phyloP scores from a whole-genome alignment of 2,329 filamentous ascomycete genomes.

The Fusarium papillatum region DNA sequence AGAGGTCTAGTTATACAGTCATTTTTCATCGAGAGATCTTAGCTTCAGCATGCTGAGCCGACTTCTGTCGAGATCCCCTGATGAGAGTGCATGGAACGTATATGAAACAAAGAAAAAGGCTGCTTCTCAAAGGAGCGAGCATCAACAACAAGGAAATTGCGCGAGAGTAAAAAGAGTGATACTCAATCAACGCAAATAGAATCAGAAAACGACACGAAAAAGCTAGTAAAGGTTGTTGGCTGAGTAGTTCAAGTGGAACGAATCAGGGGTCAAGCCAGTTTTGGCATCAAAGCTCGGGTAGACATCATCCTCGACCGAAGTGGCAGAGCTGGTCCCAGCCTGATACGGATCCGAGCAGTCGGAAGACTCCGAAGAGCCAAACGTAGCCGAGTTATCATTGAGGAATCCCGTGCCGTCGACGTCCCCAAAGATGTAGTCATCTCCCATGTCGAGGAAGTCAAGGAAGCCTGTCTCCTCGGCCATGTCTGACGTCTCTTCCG shows the following conservation, averaged over 20 bases:
- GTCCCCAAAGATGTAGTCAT: constrained; percentile 7
- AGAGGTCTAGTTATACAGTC: not conserved
- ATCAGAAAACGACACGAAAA: not conserved
- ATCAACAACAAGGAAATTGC: not conserved
- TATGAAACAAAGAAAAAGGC: constrained; percentile 4
- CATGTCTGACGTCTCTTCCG: constrained; percentile 26
- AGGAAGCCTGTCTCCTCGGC: constrained; percentile 7
- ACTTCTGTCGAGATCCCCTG: not conserved
- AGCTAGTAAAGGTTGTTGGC: not conserved
- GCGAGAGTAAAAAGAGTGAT: not conserved
- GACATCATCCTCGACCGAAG: constrained; percentile 26
- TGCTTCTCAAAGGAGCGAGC: not conserved
- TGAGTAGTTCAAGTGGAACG: not conserved
- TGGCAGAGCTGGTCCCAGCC: constrained; percentile 30
- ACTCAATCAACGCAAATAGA: not conserved
- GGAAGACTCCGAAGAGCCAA: not conserved
- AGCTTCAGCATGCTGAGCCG: no score
- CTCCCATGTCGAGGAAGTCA: constrained; percentile 8
- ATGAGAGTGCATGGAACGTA: not conserved
- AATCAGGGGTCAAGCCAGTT: not conserved
- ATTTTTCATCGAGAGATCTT: not conserved
- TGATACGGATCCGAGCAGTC: constrained; percentile 29
- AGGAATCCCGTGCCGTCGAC: not conserved
- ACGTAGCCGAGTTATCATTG: not conserved
- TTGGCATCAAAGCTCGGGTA: constrained; percentile 26